Percentiles rank a stretch among this genome's conserved stretches.
Conservation (phyloP, 495 filamentous ascomycete species). For the Gamarada debralockiae region DNA sequence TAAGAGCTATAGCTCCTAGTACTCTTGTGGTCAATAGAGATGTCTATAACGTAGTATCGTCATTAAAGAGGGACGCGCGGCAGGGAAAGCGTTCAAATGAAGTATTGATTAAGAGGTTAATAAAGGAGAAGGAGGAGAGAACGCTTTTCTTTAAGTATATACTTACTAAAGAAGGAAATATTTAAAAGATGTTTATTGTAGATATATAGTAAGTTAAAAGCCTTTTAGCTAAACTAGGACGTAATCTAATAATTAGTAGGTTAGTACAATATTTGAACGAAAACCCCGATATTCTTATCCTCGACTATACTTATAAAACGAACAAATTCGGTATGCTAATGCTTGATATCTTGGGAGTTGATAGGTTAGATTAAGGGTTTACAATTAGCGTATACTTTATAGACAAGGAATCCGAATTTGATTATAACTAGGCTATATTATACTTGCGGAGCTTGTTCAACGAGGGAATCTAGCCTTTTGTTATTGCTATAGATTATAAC, state of each 20-base stretch:
- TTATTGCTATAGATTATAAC: background rate
- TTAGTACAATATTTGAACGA: background rate
- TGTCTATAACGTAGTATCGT: too few relatives aligned
- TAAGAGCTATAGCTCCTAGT: too few relatives aligned
- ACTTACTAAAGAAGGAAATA: too few relatives aligned
- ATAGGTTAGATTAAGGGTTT: background rate
- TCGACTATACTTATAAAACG: background rate
- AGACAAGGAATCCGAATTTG: background rate
- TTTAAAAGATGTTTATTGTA: too few relatives aligned
- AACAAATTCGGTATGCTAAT: background rate
- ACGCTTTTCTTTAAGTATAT: background rate
- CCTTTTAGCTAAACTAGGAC: too few relatives aligned
- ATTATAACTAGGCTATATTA: background rate
- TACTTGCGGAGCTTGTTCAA: background rate
- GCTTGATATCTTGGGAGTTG: background rate
- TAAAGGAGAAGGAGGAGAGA: background rate
- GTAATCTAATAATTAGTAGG: background rate
- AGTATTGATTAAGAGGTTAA: too few relatives aligned
- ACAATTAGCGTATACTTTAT: background rate
- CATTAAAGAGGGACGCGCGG: too few relatives aligned
- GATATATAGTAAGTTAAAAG: too few relatives aligned
- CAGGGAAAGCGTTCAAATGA: too few relatives aligned
- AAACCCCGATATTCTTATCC: background rate
- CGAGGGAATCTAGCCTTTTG: background rate
- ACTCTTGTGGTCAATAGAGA: too few relatives aligned